Conservation (phyloP, 345 rosid species). For the Eucalyptus polyanthemos region DNA sequence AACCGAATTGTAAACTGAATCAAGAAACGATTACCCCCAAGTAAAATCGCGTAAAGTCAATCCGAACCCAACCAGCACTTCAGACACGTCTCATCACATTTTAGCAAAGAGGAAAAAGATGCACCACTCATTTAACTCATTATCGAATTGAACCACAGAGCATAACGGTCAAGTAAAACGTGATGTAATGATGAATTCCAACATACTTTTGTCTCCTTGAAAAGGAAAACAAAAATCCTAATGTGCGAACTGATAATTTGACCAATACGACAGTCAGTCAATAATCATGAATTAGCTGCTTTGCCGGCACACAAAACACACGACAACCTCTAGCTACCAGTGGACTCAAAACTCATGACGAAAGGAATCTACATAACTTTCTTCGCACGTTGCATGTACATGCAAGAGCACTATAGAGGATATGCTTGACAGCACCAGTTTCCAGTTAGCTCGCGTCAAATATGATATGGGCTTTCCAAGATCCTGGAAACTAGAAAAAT, state of each 20-base stretch:
- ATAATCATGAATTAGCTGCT: neutral
- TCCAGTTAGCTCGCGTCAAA: neutral
- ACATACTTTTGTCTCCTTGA: neutral
- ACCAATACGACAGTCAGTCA: neutral
- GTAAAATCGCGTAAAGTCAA: neutral
- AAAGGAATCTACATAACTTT: neutral
- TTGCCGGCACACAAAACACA: neutral
- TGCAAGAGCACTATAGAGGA: neutral
- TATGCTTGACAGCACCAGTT: neutral
- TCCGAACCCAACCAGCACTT: neutral
- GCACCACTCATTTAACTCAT: neutral
- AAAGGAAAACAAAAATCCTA: neutral
- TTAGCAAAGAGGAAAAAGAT: neutral
- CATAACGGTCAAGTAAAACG: neutral
- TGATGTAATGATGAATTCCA: neutral
- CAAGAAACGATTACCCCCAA: no score
- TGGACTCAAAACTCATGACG: neutral
- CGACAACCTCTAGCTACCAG: neutral
- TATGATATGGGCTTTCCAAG: neutral
- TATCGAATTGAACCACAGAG: neutral
- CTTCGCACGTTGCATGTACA: neutral
- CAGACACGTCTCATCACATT: no score
- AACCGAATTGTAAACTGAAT: fast-evolving
- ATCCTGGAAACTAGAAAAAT: neutral
- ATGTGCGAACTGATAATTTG: neutral